A percentile compares a stretch with the other conserved stretches of the same genome.
Evolutionary conservation across 768 basidiomycete species (phyloP).

Genomic region (Termitomyces titanicus): DNA sequence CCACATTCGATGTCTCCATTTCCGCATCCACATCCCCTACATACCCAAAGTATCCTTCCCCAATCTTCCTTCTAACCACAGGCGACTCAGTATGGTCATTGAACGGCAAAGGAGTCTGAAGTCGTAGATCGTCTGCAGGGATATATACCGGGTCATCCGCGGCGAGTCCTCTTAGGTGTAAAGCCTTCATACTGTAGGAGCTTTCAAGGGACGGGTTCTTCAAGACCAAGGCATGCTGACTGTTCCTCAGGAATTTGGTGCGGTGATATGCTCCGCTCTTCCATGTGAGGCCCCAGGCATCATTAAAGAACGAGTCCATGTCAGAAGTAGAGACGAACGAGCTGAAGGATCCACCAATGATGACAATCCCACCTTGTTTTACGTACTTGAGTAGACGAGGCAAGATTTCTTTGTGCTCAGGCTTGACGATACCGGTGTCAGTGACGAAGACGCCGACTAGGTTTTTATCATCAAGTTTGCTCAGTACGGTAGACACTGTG

Average conservation of each 20-base stretch:
- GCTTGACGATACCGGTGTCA: slow-evolving; percentile 24
- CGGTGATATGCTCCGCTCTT: slow-evolving; percentile 19
- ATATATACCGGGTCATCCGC: slow-evolving; percentile 21
- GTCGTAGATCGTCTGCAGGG: slow-evolving; percentile 7
- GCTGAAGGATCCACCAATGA: slow-evolving; percentile 25
- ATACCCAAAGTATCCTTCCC: slow-evolving; percentile 33
- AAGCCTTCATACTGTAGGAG: slow-evolving; percentile 29
- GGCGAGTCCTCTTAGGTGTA: slow-evolving; percentile 20
- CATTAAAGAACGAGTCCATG: slow-evolving; percentile 15
- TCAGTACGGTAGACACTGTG: slow-evolving; percentile 12
- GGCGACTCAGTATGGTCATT: slow-evolving; percentile 25
- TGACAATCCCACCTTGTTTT: slow-evolving; percentile 32
- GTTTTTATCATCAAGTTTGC: slow-evolving; percentile 23
- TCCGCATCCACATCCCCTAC: slow-evolving; percentile 43
- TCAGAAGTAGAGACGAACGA: slow-evolving; percentile 10
- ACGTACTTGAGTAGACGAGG: slow-evolving; percentile 29
- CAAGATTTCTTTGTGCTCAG: slow-evolving; percentile 22
- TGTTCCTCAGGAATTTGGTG: slow-evolving; percentile 16
- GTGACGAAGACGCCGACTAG: slow-evolving; percentile 33
- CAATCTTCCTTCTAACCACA: slow-evolving; percentile 26
- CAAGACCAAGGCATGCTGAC: slow-evolving; percentile 13
- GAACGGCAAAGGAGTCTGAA: slow-evolving; percentile 2
- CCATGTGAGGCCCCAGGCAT: slow-evolving; percentile 25
- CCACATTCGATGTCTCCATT: slow-evolving; percentile 26
- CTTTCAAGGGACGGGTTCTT: slow-evolving; percentile 14